These are phyloP conservation scores for Pseudocercospora ulei DNA, from an alignment of 2,329 filamentous ascomycete species.

Conservation along the genomic window DNA sequence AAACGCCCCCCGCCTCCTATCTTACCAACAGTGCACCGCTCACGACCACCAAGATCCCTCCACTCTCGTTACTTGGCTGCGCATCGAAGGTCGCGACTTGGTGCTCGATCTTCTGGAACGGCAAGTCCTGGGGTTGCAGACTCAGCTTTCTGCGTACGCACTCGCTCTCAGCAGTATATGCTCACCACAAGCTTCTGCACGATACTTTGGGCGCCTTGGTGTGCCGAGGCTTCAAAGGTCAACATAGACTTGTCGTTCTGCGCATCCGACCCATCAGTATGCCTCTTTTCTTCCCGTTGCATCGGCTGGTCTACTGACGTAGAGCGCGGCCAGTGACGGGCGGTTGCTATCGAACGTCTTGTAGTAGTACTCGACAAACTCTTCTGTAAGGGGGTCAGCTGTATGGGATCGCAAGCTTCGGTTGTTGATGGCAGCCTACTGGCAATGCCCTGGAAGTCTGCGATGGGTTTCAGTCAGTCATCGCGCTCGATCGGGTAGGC, in stretches of 20 bases:
- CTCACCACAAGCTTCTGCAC: constrained; percentile 71
- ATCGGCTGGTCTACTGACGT: constrained; percentile 53
- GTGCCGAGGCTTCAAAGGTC: constrained; percentile 70
- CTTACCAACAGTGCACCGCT: constrained; percentile 76
- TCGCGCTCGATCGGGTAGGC: neutral
- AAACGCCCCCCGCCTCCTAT: constrained; percentile 8
- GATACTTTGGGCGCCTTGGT: constrained; percentile 57
- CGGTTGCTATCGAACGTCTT: constrained; percentile 70
- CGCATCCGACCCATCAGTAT: constrained; percentile 11
- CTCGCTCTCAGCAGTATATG: constrained; percentile 11
- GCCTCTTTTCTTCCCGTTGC: constrained; percentile 4
- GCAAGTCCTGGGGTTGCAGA: constrained; percentile 50
- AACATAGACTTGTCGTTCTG: constrained; percentile 81
- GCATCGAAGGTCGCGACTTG: constrained; percentile 67
- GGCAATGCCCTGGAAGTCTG: constrained; percentile 33
- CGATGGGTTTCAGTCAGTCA: constrained; percentile 8
- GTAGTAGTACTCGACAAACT: constrained; percentile 91
- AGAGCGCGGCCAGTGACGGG: constrained; percentile 56
- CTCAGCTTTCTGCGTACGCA: neutral
- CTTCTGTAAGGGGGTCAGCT: constrained; percentile 47
- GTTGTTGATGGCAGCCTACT: constrained; percentile 21
- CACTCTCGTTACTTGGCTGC: constrained; percentile 60
- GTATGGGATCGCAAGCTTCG: neutral
- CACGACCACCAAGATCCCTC: constrained; percentile 74
- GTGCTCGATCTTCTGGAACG: constrained; percentile 74